Conservation (phyloP, 1,284 basidiomycete species). For the Boletus sp. region DNA sequence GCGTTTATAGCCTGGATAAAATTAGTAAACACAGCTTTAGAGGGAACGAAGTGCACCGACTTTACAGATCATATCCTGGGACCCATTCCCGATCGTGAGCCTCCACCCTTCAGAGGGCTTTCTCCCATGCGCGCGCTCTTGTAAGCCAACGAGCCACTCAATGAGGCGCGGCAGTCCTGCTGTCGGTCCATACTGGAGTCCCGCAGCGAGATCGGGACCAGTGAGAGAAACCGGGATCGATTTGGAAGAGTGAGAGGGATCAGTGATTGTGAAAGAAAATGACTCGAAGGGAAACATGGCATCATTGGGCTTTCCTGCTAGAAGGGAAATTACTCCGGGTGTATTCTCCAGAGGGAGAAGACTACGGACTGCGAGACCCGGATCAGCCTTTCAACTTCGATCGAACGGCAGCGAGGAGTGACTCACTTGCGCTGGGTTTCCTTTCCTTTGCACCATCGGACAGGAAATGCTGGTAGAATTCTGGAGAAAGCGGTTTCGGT, state of each 20-base stretch:
- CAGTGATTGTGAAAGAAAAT: slow-evolving; percentile 55
- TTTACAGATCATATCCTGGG: slow-evolving; percentile 88
- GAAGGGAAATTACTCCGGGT: slow-evolving; percentile 82
- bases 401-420: not conserved
- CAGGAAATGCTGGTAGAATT: slow-evolving; percentile 53
- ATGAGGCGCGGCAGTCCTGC: slow-evolving; percentile 62
- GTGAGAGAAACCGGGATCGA: slow-evolving; percentile 50
- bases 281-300: slow-evolving; percentile 85
- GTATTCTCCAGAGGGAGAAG: slow-evolving; percentile 74
- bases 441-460: slow-evolving; percentile 54
- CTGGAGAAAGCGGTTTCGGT: slow-evolving; percentile 38
- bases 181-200: slow-evolving; percentile 78
- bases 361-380: slow-evolving; percentile 42
- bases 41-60: slow-evolving; percentile 35
- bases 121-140: slow-evolving; percentile 62
- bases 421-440: slow-evolving; percentile 59
- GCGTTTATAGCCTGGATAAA: slow-evolving; percentile 46
- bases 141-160: slow-evolving; percentile 65
- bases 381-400: slow-evolving; percentile 5
- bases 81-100: slow-evolving; percentile 77
- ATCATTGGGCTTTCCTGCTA: slow-evolving; percentile 88
- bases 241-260: slow-evolving; percentile 44
- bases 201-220: slow-evolving; percentile 55
- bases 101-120: slow-evolving; percentile 63
- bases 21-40: slow-evolving; percentile 10